Base-by-base conservation (phyloP, 345 rosid species). In the Eucalyptus erythrocorys region DNA sequence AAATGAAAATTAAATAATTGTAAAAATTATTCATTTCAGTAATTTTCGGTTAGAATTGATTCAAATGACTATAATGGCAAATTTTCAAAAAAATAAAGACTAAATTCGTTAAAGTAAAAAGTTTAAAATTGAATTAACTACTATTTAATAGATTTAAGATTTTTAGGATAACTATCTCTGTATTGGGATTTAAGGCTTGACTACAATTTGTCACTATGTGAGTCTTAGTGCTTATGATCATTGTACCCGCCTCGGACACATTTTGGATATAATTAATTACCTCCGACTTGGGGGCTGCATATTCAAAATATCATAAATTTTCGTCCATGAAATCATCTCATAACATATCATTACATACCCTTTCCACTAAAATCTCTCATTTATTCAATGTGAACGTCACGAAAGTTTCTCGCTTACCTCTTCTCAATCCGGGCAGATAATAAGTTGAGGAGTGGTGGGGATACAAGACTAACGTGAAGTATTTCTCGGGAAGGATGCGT, bases 201-300 rank as follows among this genome's bases (percentile, higher is more conserved):
- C 34, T 61, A 30, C 34, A 61, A 6, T 27, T 61, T 61, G 8
- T 61, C 34, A 61, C 34, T 13, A 10, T 13, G 10, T 27, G 76
- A 64, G 76, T n/a, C 17, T 64, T 15, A n/a, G 76, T 17, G 34
- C 19, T 64, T n/a, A n/a, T 64, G 3, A n/a, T n/a, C 3, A 5
- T 0, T 0, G 5, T 1, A 64, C 76, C n/a, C 34, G 1, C 5
- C 76, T 64, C 21, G 1, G 2, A n/a, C 40, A 64, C 5, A 1
- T 14, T n/a, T 64, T 64, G 40, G 76, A 30, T 61, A 15, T 21
- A 51, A 51, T 19, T 61, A 61, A 14, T 61, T 61, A 61, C 34
- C 71, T 61, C 17, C 5, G 5, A 30, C 32, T 61, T 6, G 71
- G 34, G 71, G 9, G 66, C 32, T 61, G 71, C 17, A 61, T 61